phyloP scores from a whole-genome alignment of 2,329 filamentous ascomycete genomes.

The Dactylellina drechsleri region DNA sequence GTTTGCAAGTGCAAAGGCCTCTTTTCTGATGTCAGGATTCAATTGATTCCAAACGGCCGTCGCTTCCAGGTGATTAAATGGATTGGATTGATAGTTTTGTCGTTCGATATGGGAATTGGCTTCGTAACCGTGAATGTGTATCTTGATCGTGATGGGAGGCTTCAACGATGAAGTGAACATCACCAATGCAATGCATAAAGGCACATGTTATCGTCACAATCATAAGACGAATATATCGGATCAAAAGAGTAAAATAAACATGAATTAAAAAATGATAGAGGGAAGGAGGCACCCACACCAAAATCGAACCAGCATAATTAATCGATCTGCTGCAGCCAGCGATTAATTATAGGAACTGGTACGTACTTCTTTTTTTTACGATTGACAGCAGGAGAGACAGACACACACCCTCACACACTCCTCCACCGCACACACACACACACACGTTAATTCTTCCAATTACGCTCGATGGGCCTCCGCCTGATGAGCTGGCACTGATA shows the following conservation, averaged over 20 bases:
- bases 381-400: conserved; percentile 50
- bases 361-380: neutral
- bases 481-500: conserved; percentile 54
- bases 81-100: neutral
- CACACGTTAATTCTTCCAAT: conserved; percentile 4
- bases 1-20: conserved; percentile 2
- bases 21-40: too few relatives aligned
- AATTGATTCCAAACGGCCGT: too few relatives aligned
- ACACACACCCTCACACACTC: conserved; percentile 13
- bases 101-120: too few relatives aligned
- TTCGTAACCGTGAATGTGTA: too few relatives aligned
- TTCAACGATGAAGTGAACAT: too few relatives aligned
- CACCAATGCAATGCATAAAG: too few relatives aligned
- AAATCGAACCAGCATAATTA: conserved; percentile 1
- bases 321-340: conserved; percentile 11
- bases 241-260: neutral
- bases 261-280: neutral
- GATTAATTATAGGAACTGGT: conserved; percentile 27
- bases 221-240: neutral
- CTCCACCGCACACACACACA: conserved; percentile 18
- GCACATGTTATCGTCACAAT: too few relatives aligned
- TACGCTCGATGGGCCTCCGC: conserved; percentile 18
- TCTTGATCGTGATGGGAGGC: too few relatives aligned
- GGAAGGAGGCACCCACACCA: conserved; percentile 29
- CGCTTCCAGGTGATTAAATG: too few relatives aligned